These are phyloP conservation scores for Tinospora cordifolia DNA, from an alignment of 164 flowering plant genomes.

Conservation along the genomic window DNA sequence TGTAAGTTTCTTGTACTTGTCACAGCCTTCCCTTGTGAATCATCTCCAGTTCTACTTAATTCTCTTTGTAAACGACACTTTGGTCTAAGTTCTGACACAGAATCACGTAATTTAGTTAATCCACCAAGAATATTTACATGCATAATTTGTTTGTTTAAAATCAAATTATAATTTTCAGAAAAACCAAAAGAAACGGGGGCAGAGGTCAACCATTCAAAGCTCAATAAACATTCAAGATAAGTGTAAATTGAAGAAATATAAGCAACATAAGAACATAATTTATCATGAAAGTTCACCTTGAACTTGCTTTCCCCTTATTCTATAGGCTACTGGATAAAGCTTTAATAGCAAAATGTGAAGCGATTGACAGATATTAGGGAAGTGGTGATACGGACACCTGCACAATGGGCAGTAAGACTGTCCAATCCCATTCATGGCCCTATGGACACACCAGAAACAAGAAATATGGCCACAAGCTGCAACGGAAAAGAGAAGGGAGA, in stretches of 20 bases:
- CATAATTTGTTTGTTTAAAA: no score
- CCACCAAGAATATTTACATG: no score
- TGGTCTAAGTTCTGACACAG: no score
- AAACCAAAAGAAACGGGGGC: background rate
- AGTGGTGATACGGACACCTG: conserved; percentile 58
- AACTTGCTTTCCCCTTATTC: conserved; percentile 44
- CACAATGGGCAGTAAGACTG: conserved; percentile 76
- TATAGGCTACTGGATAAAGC: conserved; percentile 59
- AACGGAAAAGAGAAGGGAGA: conserved; percentile 6
- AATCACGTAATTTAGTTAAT: no score
- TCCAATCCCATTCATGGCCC: conserved; percentile 35
- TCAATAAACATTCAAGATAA: background rate
- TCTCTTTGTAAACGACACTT: no score
- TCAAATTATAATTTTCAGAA: background rate
- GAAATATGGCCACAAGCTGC: conserved; percentile 90
- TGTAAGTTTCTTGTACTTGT: no score
- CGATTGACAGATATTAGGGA: conserved; percentile 58
- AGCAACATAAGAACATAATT: background rate
- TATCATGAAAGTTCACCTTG: conserved; percentile 36
- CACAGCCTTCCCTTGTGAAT: no score
- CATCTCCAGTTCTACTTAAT: no score
- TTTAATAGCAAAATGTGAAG: conserved; percentile 63
- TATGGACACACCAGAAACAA: conserved; percentile 87
- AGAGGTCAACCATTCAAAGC: background rate
- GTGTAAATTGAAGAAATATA: background rate